Conservation (phyloP, 108 stramenopile genomes). For the Hondaea fermentalgiana region DNA sequence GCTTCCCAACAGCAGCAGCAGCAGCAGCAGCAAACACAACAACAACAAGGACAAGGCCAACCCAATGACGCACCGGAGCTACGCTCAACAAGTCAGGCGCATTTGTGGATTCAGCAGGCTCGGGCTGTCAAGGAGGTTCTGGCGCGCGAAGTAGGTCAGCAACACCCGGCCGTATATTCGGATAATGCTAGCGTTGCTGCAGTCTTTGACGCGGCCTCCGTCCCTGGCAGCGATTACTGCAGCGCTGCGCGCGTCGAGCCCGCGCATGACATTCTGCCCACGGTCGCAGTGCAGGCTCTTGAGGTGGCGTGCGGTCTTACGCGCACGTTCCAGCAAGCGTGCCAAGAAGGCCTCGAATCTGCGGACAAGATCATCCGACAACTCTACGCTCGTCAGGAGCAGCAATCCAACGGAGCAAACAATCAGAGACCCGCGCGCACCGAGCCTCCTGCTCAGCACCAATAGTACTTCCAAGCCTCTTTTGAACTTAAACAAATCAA, state of each 20-base stretch:
- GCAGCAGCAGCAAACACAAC: no score
- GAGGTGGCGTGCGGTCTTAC: constrained; percentile 4
- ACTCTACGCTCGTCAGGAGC: background rate
- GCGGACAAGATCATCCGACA: constrained; percentile 4
- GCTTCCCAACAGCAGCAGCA: background rate
- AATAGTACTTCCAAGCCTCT: no score
- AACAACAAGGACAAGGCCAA: no score
- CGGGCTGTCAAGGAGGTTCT: background rate
- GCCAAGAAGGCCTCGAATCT: background rate
- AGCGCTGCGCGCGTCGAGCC: background rate
- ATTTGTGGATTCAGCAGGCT: background rate
- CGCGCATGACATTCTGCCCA: background rate
- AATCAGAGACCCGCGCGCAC: background rate
- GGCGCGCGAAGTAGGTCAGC: background rate
- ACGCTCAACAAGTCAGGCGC: background rate
- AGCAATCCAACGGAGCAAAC: background rate
- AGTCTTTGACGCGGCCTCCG: background rate
- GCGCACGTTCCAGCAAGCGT: background rate
- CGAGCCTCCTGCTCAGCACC: no score
- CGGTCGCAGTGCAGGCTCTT: background rate
- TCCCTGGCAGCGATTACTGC: background rate
- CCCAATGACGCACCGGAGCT: background rate
- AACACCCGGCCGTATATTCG: background rate
- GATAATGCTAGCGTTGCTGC: background rate
- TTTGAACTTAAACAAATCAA: no score